A percentile compares a stretch with the other conserved stretches of the same genome.
phyloP scores from a whole-genome alignment of 2,329 filamentous ascomycete species.

The Aspergillus amoenus region DNA sequence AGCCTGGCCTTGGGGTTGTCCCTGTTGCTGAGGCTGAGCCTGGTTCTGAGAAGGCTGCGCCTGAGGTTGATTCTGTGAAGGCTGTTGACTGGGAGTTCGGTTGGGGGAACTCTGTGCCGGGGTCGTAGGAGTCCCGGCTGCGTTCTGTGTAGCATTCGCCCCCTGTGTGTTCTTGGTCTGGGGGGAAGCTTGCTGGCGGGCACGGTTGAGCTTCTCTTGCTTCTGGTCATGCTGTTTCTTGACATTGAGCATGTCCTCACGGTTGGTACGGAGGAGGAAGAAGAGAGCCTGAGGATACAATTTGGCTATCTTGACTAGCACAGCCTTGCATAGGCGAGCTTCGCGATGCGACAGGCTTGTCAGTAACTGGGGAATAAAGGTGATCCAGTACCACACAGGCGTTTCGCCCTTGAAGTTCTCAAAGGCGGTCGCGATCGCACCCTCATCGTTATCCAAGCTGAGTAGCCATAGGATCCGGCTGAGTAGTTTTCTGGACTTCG shows the following conservation, averaged over 20 bases:
- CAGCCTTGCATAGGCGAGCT: slow-evolving; percentile 77
- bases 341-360: slow-evolving; percentile 90
- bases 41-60: slow-evolving; percentile 8
- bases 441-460: slow-evolving; percentile 86
- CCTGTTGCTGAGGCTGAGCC: slow-evolving; percentile 17
- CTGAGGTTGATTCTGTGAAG: slow-evolving; percentile 23
- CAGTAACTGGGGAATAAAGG: slow-evolving; percentile 94
- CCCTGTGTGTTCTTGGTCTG: slow-evolving; percentile 41
- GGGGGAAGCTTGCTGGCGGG: slow-evolving; percentile 57
- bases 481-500: slow-evolving; percentile 91
- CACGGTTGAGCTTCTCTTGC: slow-evolving; percentile 58
- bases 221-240: slow-evolving; percentile 78
- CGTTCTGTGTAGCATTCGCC: slow-evolving; percentile 48
- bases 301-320: slow-evolving; percentile 92
- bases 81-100: slow-evolving; percentile 24
- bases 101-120: slow-evolving; percentile 28
- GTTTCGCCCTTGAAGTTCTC: slow-evolving; percentile 97
- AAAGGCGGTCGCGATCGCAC: slow-evolving; percentile 79
- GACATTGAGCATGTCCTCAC: slow-evolving; percentile 90
- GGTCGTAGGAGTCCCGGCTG: slow-evolving; percentile 40
- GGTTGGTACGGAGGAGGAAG: slow-evolving; percentile 88
- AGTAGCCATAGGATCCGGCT: slow-evolving; percentile 93
- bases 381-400: slow-evolving; percentile 99
- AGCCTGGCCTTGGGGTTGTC: slow-evolving; percentile 9
- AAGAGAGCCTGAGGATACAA: slow-evolving; percentile 93